Evolutionary conservation across 2,329 filamentous ascomycete genomes (phyloP).

Genomic region (Calcarisporium arbuscula): DNA sequence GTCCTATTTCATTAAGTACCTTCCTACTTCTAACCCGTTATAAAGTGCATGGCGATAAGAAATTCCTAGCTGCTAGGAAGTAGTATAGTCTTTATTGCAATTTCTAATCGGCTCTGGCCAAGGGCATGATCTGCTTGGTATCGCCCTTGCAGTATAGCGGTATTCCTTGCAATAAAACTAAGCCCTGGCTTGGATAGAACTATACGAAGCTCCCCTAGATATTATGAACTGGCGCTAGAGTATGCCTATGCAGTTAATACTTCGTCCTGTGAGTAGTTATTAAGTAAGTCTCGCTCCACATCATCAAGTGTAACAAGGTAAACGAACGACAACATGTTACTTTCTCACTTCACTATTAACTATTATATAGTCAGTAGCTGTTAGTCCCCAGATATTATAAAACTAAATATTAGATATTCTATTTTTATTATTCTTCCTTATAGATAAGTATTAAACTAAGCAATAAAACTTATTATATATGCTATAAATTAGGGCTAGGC

Average conservation of each 20-base stretch:
- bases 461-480: too few species aligned
- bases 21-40: background rate
- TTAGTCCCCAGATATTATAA: too few species aligned
- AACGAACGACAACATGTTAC: too few species aligned
- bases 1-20: constrained; percentile 3
- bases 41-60: constrained; percentile 2
- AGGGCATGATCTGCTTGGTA: constrained; percentile 3
- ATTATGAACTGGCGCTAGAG: constrained; percentile 1
- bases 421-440: too few species aligned
- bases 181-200: constrained; percentile 1
- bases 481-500: too few species aligned
- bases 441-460: too few species aligned
- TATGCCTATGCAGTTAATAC: constrained; percentile 6
- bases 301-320: too few species aligned
- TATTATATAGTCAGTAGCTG: too few species aligned
- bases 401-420: too few species aligned
- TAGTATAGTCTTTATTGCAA: constrained; percentile 1
- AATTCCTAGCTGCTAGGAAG: too few species aligned
- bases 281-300: constrained; percentile 6
- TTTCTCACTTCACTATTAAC: too few species aligned
- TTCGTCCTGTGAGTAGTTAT: constrained; percentile 6
- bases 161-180: constrained; percentile 1
- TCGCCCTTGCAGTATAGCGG: background rate
- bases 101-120: constrained; percentile 3
- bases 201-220: constrained; percentile 3